These are phyloP conservation scores for Leccinum uliginosum DNA, from an alignment of 768 basidiomycete species.

Conservation along the genomic window DNA sequence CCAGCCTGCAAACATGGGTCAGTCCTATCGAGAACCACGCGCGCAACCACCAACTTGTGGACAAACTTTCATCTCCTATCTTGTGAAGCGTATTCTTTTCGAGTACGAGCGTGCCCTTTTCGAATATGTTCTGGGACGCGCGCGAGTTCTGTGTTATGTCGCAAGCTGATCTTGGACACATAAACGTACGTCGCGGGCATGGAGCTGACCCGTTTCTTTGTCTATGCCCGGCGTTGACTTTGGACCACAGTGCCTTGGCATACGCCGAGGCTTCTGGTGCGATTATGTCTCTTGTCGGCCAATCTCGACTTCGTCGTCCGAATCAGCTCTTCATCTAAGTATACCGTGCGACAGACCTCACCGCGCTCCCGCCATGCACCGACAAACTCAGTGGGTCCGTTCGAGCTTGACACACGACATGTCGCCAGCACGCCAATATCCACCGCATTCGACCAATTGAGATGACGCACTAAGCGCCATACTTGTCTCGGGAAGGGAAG, in stretches of 20 bases:
- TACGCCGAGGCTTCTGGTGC: too few species aligned
- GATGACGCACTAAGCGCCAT: constrained; percentile 97
- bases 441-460: constrained; percentile 94
- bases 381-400: constrained; percentile 98
- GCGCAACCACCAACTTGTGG: too few species aligned
- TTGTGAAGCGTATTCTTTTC: constrained; percentile 41
- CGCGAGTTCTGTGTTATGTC: constrained; percentile 45
- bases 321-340: too few species aligned
- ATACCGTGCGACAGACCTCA: too few species aligned
- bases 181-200: too few species aligned
- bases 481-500: constrained; percentile 92
- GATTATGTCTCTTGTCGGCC: too few species aligned
- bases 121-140: constrained; percentile 56
- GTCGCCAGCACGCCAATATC: constrained; percentile 92
- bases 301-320: too few species aligned
- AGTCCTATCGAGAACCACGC: neutral
- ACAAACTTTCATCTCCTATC: constrained; percentile 55
- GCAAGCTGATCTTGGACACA: constrained; percentile 52
- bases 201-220: too few species aligned
- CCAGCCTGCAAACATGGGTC: constrained; percentile 50
- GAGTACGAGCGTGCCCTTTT: constrained; percentile 49
- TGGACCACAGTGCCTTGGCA: too few species aligned
- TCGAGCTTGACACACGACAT: constrained; percentile 98
- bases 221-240: too few species aligned
- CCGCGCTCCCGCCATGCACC: too few species aligned